Base-by-base conservation (phyloP, 2,329 filamentous ascomycete species). In the Dactylonectria estremocensis region DNA sequence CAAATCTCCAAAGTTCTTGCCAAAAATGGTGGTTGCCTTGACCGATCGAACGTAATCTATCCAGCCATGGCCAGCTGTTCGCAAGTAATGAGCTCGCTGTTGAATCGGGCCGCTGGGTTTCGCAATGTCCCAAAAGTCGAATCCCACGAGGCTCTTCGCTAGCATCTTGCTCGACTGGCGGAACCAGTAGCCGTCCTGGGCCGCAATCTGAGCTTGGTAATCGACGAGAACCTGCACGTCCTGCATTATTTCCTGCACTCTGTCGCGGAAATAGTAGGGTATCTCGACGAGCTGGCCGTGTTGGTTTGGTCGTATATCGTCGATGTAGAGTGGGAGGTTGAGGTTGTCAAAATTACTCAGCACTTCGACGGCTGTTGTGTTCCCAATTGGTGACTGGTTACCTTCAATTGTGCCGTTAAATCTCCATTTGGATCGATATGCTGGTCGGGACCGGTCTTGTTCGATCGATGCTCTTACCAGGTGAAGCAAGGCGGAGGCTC, bases 121-220 rank as follows among this genome's bases (percentile, higher is more conserved):
- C 8, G 55, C 55, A 18, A 58, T 24, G 22, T 58, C 55, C 55
- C 55, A 58, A 9, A 58, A 58, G 24, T 58, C 55, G 8, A 45
- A 58, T 6, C 43, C 55, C 11, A 28, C 10, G 11, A 58, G 43
- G 14, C 22, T 46, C n/a, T 58, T 46, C 8, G 20, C 24, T 9
- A 46, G 18, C 22, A 58, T 14, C 16, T 46, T 46, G 24, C 22
- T 18, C 18, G 22, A 28, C 28, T 20, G 55, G 28, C 24, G 24
- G 13, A 58, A 33, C 55, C 55, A 58, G 13, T 58, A 58, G 13
- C 55, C 55, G 16, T 58, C 55, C 24, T 58, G 43, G 3, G 43
- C 40, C 3, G 55, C 16, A 20, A 58, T 14, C n/a, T 58, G 37
- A 33, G 40, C 24, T 35, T 58, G 55, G 16, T 48, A 46, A 6